A percentile compares a stretch with the other conserved stretches of the same genome.
phyloP scores from a whole-genome alignment of 2,329 filamentous ascomycete species.

The Colletotrichum orbiculare region DNA sequence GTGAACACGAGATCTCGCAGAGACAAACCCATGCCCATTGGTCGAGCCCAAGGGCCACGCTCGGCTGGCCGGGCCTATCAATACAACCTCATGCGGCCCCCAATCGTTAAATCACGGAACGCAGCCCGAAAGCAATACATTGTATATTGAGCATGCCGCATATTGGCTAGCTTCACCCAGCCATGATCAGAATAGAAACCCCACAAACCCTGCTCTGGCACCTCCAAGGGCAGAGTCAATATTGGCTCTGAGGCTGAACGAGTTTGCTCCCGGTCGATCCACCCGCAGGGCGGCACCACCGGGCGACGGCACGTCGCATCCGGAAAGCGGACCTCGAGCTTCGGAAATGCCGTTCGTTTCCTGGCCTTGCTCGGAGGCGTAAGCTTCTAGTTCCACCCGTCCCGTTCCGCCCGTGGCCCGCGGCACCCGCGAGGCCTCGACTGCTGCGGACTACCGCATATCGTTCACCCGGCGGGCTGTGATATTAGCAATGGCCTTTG shows the following conservation, averaged over 20 bases:
- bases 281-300: constrained; percentile 13
- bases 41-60: not conserved
- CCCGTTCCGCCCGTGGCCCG: constrained; percentile 23
- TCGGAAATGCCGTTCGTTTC: constrained; percentile 18
- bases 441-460: too few relatives aligned
- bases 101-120: constrained; percentile 5
- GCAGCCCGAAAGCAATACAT: not conserved
- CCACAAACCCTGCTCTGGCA: not conserved
- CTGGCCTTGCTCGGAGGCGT: not conserved
- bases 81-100: constrained; percentile 18
- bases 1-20: constrained; percentile 11
- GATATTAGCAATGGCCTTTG: too few relatives aligned
- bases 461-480: too few relatives aligned
- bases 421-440: constrained; percentile 2
- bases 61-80: not conserved
- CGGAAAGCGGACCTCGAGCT: constrained; percentile 6
- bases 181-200: constrained; percentile 7
- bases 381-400: not conserved
- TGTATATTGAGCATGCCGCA: too few relatives aligned
- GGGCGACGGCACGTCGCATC: not conserved
- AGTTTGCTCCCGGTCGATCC: constrained; percentile 1
- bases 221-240: too few relatives aligned
- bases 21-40: not conserved
- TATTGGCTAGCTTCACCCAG: too few relatives aligned
- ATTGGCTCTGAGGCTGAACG: constrained; percentile 18